These are phyloP conservation scores for Cladorrhinum samala DNA, from an alignment of 495 filamentous ascomycete species.

Conservation along the genomic window DNA sequence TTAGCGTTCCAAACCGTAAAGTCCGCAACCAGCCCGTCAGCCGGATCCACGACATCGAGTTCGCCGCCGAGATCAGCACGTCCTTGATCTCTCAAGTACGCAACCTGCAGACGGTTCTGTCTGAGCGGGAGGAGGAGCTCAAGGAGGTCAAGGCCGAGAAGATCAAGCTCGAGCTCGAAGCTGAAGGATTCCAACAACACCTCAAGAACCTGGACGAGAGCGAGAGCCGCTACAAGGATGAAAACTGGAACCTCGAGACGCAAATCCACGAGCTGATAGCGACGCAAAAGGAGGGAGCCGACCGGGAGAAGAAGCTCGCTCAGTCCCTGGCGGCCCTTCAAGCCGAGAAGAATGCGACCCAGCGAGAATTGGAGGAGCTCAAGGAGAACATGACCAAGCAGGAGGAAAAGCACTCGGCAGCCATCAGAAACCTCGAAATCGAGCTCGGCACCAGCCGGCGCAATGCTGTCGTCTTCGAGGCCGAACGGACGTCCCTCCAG, in stretches of 20 bases:
- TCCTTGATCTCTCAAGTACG: constrained; percentile 85
- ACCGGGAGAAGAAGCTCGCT: constrained; percentile 73
- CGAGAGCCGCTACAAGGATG: constrained; percentile 92
- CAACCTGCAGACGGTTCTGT: constrained; percentile 73
- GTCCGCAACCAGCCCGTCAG: constrained; percentile 83
- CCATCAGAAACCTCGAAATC: constrained; percentile 78
- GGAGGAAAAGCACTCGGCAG: constrained; percentile 66
- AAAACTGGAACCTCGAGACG: constrained; percentile 94
- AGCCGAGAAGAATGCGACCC: constrained; percentile 66
- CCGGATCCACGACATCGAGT: constrained; percentile 88
- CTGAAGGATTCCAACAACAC: constrained; percentile 69
- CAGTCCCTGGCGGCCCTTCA: constrained; percentile 60
- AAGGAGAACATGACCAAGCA: constrained; percentile 71
- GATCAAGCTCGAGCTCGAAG: constrained; percentile 72
- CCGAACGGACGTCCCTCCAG: constrained; percentile 66
- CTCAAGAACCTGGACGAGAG: constrained; percentile 81
- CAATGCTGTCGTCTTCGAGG: constrained; percentile 64
- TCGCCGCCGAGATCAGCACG: constrained; percentile 90
- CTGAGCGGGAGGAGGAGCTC: constrained; percentile 80
- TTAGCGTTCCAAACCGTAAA: constrained; percentile 75
- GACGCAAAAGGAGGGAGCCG: constrained; percentile 60
- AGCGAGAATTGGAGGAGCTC: constrained; percentile 84
- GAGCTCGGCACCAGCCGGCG: constrained; percentile 76
- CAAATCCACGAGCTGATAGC: constrained; percentile 75
- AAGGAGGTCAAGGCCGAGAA: constrained; percentile 67